Evolutionary conservation across 768 basidiomycete species (phyloP), one percentile per base, ranked within the genome.

Genomic region (Boletus vermiculosoides): DNA sequence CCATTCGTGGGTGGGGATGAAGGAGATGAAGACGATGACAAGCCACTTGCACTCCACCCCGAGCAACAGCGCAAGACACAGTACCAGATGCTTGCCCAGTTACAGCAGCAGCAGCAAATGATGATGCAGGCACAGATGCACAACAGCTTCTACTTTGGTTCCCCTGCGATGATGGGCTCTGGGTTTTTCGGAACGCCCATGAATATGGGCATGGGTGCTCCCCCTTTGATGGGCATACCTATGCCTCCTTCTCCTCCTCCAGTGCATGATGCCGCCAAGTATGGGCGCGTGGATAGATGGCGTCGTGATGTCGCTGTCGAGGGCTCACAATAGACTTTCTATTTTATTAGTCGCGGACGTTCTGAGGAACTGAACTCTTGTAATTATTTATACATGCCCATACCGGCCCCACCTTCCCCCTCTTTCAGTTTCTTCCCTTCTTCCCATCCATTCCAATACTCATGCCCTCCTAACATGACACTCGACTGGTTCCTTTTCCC

Each of bases 101-200:
- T 71, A 5, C 47, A 48, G 56, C 81, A 81, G 52, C 78, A 85
- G 70, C 83, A 84, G 55, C 82, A 83, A 66, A 78, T 89, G 74
- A 81, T 88, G 81, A 80, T 89, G 80, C 87, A 87, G 60, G 82
- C 87, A 37, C 91, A 91, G 64, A 76, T 90, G 76, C 84, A 87
- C 39, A 85, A 81, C 58, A 86, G 75, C 66, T 86, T 92, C 80
- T 86, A 88, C 67, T 90, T 91, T 74, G 80, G 81, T 51, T 71
- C 77, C 10, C 79, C 84, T 46, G 77, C 84, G 6, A 81, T 92
- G 81, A 84, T 90, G 79, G 78, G 80, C 37, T 78, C 85, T n/a
- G 82, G 81, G 15, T 88, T 86, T 73, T 89, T 86, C 60, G 78
- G 73, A 8, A 78, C 83, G n/a, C 78, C 82, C 10, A 75, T 81